phyloP scores from a whole-genome alignment of 2,329 filamentous ascomycete species.

The Pseudogymnoascus sp. region DNA sequence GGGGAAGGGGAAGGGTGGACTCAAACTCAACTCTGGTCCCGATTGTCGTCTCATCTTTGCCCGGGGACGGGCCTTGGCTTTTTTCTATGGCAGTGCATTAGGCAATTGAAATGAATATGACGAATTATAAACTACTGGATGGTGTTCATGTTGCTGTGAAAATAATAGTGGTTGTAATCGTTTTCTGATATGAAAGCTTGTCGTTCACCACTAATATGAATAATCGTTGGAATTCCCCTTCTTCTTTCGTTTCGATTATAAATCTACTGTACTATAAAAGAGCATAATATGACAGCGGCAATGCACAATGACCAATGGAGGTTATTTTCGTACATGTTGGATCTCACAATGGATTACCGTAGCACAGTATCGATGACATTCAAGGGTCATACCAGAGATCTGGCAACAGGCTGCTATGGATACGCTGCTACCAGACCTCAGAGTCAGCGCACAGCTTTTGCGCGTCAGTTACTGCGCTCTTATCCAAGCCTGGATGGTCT shows the following conservation, averaged over 20 bases:
- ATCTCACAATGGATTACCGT: background rate
- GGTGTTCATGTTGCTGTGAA: background rate
- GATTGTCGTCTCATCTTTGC: background rate
- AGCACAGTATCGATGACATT: no score
- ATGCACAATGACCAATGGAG: background rate
- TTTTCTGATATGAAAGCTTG: background rate
- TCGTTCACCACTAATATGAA: background rate
- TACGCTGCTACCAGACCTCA: background rate
- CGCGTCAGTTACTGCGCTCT: background rate
- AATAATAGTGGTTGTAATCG: background rate
- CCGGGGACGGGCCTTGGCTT: background rate
- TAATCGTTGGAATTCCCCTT: background rate
- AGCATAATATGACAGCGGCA: background rate
- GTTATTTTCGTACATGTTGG: background rate
- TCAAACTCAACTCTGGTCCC: background rate
- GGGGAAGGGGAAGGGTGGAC: background rate
- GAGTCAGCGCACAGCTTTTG: background rate
- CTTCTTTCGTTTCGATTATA: background rate
- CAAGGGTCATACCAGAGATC: background rate
- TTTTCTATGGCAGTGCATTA: background rate
- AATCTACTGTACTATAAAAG: background rate
- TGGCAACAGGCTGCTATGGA: slow-evolving; percentile 6
- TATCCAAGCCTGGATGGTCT: background rate
- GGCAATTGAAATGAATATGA: slow-evolving; percentile 1
- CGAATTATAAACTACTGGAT: background rate